Base-by-base conservation (phyloP, 495 filamentous ascomycete species). In the Podospora tetraspora region DNA sequence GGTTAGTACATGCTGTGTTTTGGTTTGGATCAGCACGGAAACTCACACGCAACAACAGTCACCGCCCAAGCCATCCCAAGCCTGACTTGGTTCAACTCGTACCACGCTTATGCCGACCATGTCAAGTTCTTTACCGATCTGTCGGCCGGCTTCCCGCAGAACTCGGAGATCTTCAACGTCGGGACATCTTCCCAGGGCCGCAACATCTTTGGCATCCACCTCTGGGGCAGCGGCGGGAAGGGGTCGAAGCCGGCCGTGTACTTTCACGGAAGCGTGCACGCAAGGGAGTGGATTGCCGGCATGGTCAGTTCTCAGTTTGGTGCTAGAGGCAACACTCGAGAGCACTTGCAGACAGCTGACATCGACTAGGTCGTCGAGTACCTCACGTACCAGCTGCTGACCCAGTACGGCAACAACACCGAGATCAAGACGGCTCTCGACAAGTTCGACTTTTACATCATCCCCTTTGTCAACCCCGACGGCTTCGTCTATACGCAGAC, bases 401-500 rank as follows among this genome's bases (percentile, higher is more conserved):
- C 71, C 13, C 73, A 78, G 32, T 86, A 86, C 67, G 65, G 70
- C 57, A 80, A 76, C 57, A 78, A 84, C 63, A 72, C 78, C 11
- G 69, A 73, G 1, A 73, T 83, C 57, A 80, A 77, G 69, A 66
- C 74, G 43, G 80, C 81, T 64, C 71, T 88, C 52, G 81, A 88
- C 78, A 86, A 83, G 52, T 88, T 86, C 69, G 87, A 90, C 77
- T 89, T 86, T 66, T 87, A 87, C 78, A 82, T 89, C 70, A 76
- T 89, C 63, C 87, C 87, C 0, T 70, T 89, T 32, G 86, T 88
- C 61, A 90, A 89, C 74, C 86, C 87, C 2, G 87, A 89, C 72
- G 87, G 84, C 66, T 90, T 90, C 73, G 80, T 87, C 25, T 90
- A 86, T 79, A 85, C 84, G 0, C 87, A 90, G 68, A 84, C 83